These are phyloP conservation scores for Trypanosoma scelopori DNA, from an alignment of 208 protist species.

Conservation along the genomic window DNA sequence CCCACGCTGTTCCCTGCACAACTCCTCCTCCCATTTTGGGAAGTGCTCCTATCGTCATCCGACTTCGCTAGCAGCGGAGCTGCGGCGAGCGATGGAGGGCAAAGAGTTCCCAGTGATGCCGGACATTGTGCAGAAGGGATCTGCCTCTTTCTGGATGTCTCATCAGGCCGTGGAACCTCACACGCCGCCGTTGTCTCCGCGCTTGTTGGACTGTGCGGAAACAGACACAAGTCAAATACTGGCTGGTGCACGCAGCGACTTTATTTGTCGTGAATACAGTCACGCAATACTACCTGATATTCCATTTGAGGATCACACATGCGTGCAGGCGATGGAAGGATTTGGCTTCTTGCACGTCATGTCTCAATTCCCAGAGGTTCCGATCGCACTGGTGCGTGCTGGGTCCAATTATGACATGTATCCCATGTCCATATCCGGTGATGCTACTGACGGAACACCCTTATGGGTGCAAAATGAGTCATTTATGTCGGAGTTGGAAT, in stretches of 20 bases:
- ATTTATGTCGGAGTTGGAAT: slow-evolving; percentile 40
- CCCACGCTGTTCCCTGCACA: slow-evolving; percentile 49
- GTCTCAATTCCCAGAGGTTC: slow-evolving; percentile 38
- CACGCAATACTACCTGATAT: slow-evolving; percentile 26
- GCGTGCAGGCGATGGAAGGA: slow-evolving; percentile 60
- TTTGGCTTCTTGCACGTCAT: slow-evolving; percentile 55
- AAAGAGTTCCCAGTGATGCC: slow-evolving; percentile 38
- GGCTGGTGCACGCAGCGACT: slow-evolving; percentile 39
- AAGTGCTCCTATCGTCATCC: slow-evolving; percentile 42
- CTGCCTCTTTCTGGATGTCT: slow-evolving; percentile 41
- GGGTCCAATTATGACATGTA: slow-evolving; percentile 59
- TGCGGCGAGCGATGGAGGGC: slow-evolving; percentile 46
- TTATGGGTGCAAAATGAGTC: slow-evolving; percentile 53
- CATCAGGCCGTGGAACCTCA: slow-evolving; percentile 44
- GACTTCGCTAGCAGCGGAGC: slow-evolving; percentile 29
- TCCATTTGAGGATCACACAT: slow-evolving; percentile 37
- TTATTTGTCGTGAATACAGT: slow-evolving; percentile 54
- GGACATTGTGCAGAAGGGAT: slow-evolving; percentile 32
- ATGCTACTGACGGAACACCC: neutral
- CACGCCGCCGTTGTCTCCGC: slow-evolving; percentile 32
- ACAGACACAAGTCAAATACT: slow-evolving; percentile 49
- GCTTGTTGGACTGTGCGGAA: slow-evolving; percentile 55
- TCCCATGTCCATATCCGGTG: slow-evolving; percentile 27
- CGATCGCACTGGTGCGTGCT: slow-evolving; percentile 53
- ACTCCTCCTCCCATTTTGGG: slow-evolving; percentile 41